phyloP scores from a whole-genome alignment of 345 rosid genomes.

The Dipteronia sinensis region DNA sequence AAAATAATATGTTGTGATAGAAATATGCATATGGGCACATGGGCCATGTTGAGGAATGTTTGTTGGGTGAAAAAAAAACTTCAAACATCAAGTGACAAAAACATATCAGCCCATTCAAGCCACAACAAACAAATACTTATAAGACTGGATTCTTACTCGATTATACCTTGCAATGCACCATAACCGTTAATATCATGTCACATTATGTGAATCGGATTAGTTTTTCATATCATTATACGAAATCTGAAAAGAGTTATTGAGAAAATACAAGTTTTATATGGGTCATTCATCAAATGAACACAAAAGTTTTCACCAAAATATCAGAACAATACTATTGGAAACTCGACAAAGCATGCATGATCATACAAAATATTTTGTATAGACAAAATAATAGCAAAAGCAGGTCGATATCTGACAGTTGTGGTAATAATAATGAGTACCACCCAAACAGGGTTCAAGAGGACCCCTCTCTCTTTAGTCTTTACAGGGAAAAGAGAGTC shows the following conservation, averaged over 20 bases:
- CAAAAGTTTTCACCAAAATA: neutral
- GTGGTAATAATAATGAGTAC: constrained; percentile 23
- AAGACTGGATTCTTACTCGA: too few relatives aligned
- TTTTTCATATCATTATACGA: too few relatives aligned
- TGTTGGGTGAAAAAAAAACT: neutral
- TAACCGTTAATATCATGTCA: too few relatives aligned
- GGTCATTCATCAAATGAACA: too few relatives aligned
- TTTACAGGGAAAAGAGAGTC: neutral
- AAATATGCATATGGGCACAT: neutral
- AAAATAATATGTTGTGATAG: too few relatives aligned
- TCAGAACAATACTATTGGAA: neutral
- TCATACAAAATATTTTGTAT: neutral
- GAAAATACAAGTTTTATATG: too few relatives aligned
- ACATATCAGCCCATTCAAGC: neutral
- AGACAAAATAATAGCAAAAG: neutral
- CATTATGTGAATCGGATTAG: too few relatives aligned
- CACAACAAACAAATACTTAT: neutral
- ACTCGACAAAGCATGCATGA: neutral
- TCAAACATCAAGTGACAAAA: neutral
- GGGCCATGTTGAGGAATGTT: neutral
- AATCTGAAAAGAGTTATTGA: too few relatives aligned
- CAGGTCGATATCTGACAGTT: constrained; percentile 19
- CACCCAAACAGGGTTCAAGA: constrained; percentile 31
- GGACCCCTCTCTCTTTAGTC: constrained; percentile 13
- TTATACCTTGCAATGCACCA: too few relatives aligned